Evolutionary conservation across 2,329 filamentous ascomycete species (phyloP).

Genomic region (Colletotrichum scovillei): DNA sequence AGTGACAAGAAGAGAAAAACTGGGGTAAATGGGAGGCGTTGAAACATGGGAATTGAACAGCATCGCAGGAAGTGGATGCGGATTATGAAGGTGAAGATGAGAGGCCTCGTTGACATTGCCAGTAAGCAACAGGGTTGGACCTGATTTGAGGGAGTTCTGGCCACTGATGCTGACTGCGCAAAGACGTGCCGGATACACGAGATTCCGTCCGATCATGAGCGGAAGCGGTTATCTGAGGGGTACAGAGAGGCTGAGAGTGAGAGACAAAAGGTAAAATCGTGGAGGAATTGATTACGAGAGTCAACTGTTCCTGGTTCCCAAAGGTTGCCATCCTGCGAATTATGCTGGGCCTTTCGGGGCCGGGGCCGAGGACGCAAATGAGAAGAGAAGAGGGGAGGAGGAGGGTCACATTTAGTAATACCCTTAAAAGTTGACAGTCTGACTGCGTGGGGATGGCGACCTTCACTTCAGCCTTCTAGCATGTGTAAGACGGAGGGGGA

Average conservation of each 20-base stretch:
- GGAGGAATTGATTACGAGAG: conserved; percentile 6
- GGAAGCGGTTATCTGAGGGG: background rate
- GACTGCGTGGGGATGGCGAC: background rate
- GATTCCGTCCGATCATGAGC: conserved; percentile 11
- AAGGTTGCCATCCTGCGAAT: background rate
- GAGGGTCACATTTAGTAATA: background rate
- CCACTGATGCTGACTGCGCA: conserved; percentile 25
- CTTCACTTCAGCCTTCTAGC: background rate
- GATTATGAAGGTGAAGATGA: background rate
- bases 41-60: conserved; percentile 7
- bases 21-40: background rate
- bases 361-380: background rate
- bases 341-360: background rate
- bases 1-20: background rate
- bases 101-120: background rate
- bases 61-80: background rate
- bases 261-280: background rate
- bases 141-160: background rate
- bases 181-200: background rate
- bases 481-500: background rate
- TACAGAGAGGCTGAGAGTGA: background rate
- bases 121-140: conserved; percentile 14
- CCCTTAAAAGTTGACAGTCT: background rate
- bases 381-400: background rate
- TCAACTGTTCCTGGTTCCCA: background rate